phyloP scores from a whole-genome alignment of 441 rosid genomes.

The Arabidopsis lyrata region DNA sequence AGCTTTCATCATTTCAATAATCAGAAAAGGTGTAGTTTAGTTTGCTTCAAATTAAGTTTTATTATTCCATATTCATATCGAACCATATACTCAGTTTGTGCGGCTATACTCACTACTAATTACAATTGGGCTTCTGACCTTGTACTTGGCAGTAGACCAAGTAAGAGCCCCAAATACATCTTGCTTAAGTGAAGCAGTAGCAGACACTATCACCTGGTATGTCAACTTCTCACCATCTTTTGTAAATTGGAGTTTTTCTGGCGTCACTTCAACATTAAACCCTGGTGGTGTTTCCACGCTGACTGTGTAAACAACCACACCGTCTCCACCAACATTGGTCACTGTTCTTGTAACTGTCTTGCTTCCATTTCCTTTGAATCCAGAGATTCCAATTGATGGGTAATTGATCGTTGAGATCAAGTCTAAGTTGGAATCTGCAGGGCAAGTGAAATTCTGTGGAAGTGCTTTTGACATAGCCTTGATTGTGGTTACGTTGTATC shows the following conservation, averaged over 20 bases:
- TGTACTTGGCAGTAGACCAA: conserved; percentile 62
- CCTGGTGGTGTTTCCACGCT: conserved; percentile 48
- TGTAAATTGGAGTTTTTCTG: conserved; percentile 55
- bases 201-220: conserved; percentile 56
- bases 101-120: conserved; percentile 47
- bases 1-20: background rate
- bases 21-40: background rate
- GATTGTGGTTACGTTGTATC: conserved; percentile 56
- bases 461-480: conserved; percentile 51
- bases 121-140: conserved; percentile 70
- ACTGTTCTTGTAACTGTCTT: conserved; percentile 61
- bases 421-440: conserved; percentile 53
- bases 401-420: conserved; percentile 69
- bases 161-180: conserved; percentile 73
- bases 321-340: conserved; percentile 71
- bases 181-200: conserved; percentile 34
- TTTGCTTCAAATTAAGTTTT: conserved; percentile 17
- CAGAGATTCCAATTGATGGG: conserved; percentile 71
- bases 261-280: conserved; percentile 53
- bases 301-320: conserved; percentile 46
- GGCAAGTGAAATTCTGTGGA: conserved; percentile 61
- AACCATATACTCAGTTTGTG: conserved; percentile 30
- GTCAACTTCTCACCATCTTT: conserved; percentile 57
- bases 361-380: conserved; percentile 45
- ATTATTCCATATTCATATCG: conserved; percentile 35